Conservation (phyloP, 164 flowering plant genomes). For the Annona cherimola region DNA sequence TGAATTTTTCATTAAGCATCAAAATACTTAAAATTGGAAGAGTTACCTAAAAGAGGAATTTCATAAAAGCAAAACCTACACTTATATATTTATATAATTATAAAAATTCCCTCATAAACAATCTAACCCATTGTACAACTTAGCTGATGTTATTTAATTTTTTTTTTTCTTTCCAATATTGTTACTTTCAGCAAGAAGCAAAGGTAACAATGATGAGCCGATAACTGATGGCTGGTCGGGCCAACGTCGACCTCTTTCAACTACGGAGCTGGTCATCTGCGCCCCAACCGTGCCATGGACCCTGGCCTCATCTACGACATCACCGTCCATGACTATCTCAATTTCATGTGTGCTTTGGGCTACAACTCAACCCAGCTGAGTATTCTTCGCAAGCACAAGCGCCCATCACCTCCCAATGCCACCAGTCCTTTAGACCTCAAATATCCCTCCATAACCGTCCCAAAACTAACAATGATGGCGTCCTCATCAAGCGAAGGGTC, state of each 20-base stretch:
- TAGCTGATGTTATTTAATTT: too few relatives aligned
- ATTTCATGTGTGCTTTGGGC: constrained; percentile 31
- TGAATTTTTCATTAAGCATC: too few relatives aligned
- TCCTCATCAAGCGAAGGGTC: constrained; percentile 31
- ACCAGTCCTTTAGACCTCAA: constrained; percentile 17
- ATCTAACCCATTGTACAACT: too few relatives aligned
- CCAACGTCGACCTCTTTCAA: constrained; percentile 44
- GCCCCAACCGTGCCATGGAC: constrained; percentile 53
- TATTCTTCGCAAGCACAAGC: constrained; percentile 13
- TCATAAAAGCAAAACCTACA: too few relatives aligned
- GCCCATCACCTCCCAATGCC: constrained; percentile 18
- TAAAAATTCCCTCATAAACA: too few relatives aligned
- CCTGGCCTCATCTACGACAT: constrained; percentile 59
- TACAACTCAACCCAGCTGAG: constrained; percentile 24
- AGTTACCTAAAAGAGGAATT: too few relatives aligned
- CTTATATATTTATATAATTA: too few relatives aligned
- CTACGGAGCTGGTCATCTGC: constrained; percentile 62
- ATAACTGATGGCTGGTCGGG: constrained; percentile 17
- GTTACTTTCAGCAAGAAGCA: constrained; percentile 36
- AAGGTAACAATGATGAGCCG: constrained; percentile 27
- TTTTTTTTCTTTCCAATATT: too few relatives aligned
- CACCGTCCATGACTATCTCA: constrained; percentile 14
- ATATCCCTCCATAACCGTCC: constrained; percentile 23
- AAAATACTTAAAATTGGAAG: too few relatives aligned
- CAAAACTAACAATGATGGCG: constrained; percentile 5